phyloP scores from a whole-genome alignment of 2,329 filamentous ascomycete species.

The Colletotrichum sp. region DNA sequence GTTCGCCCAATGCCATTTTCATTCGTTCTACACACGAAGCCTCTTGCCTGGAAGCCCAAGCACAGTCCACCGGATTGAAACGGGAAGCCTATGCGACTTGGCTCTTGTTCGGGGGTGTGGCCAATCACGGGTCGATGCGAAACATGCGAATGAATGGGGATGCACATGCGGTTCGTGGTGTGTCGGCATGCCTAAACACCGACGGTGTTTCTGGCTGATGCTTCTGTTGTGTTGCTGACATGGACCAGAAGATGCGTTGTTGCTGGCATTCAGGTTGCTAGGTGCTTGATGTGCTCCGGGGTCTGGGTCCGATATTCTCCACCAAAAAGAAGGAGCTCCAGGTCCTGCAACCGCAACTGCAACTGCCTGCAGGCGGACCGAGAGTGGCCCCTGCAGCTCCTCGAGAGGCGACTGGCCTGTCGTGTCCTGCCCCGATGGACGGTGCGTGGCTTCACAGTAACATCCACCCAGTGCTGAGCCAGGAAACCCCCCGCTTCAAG shows the following conservation, averaged over 20 bases:
- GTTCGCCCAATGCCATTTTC: background rate
- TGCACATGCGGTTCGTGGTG: background rate
- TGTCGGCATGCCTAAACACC: background rate
- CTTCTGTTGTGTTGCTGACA: background rate
- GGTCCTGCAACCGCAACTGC: background rate
- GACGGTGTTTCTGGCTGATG: background rate
- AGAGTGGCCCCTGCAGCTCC: background rate
- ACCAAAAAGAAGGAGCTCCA: background rate
- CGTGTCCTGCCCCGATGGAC: background rate
- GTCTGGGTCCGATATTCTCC: background rate
- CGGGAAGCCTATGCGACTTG: constrained; percentile 6
- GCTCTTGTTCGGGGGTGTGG: background rate
- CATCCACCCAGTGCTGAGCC: background rate
- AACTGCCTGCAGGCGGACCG: background rate
- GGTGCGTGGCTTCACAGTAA: background rate
- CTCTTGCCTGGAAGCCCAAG: background rate
- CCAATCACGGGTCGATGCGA: constrained; percentile 2
- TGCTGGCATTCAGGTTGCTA: background rate
- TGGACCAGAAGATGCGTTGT: background rate
- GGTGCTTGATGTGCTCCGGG: background rate
- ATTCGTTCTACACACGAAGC: background rate
- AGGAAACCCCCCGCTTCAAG: background rate
- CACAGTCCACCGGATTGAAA: constrained; percentile 17
- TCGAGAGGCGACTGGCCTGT: background rate
- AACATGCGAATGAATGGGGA: background rate